Evolutionary conservation across 305 asterid species (phyloP).

Genomic region (Solanum aculeatissimum): DNA sequence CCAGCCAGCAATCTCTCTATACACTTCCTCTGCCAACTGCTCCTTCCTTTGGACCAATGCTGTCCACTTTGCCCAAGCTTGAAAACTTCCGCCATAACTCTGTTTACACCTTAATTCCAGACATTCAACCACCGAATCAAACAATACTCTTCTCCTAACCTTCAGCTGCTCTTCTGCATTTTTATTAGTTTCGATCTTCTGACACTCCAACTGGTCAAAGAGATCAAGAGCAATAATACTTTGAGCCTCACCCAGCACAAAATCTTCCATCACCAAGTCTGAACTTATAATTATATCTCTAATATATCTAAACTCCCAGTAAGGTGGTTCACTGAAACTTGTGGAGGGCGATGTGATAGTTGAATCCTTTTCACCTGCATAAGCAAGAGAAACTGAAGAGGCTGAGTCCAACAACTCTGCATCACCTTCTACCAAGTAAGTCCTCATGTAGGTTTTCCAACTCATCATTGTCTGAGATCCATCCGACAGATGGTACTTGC

Average conservation of each 20-base stretch:
- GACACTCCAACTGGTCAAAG: slow-evolving; percentile 52
- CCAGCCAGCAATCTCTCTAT: slow-evolving; percentile 66
- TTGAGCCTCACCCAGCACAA: slow-evolving; percentile 49
- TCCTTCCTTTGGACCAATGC: slow-evolving; percentile 23
- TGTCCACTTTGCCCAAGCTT: slow-evolving; percentile 51
- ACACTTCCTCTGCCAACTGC: slow-evolving; percentile 65
- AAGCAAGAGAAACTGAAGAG: slow-evolving; percentile 45
- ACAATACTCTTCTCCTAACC: slow-evolving; percentile 48
- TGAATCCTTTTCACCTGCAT: slow-evolving; percentile 25
- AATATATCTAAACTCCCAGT: slow-evolving; percentile 64
- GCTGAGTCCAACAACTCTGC: slow-evolving; percentile 70
- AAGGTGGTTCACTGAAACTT: slow-evolving; percentile 27
- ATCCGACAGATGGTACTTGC: slow-evolving; percentile 18
- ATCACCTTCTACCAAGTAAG: slow-evolving; percentile 32
- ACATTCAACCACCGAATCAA: slow-evolving; percentile 59
- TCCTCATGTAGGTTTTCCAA: slow-evolving; percentile 37
- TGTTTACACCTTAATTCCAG: slow-evolving; percentile 32
- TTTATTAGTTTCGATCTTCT: slow-evolving; percentile 23
- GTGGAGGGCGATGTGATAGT: slow-evolving; percentile 19
- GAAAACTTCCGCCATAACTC: slow-evolving; percentile 30
- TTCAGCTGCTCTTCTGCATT: slow-evolving; percentile 25
- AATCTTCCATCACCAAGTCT: slow-evolving; percentile 41
- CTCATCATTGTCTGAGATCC: slow-evolving; percentile 35
- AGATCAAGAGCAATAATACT: slow-evolving; percentile 40
- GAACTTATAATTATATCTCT: slow-evolving; percentile 29